Base-by-base conservation (phyloP, 2,329 filamentous ascomycete genomes). In the Talaromyces funiculosus region DNA sequence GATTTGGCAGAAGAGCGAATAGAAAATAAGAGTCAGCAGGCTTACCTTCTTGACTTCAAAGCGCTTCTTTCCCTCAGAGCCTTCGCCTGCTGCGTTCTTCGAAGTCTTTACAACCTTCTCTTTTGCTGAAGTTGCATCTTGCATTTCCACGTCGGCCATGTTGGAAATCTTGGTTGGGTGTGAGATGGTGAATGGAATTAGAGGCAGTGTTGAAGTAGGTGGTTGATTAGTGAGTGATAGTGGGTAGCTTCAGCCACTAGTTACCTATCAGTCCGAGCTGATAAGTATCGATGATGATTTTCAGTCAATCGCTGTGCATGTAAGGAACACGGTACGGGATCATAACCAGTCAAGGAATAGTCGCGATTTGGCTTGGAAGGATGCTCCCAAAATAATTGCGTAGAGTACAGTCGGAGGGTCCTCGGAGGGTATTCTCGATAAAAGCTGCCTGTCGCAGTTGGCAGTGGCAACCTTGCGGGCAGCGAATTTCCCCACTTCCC, bases 111-210 rank as follows among this genome's bases (percentile, higher is more conserved):
- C 78, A 18, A 77, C 56, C 33, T 59, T 57, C 38, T 57, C 59
- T 35, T 56, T 59, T 47, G 77, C 75, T 40, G 82, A 76, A 35
- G 86, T 85, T 51, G 89, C 92, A 76, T 97, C 94, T 59, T 90
- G 89, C 94, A 97, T 97, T 71, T 97, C 92, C 55, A 97, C 88
- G 78, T 99, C 94, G 62, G 92, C 90, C 94, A 97, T 97, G 64
- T 47, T 75, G 68, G 22, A 24, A 2, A 16, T 35, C 38, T 29
- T 54, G 33, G 18, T 26, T 40, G 24, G 35, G 12, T 40, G 12
- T 40, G 6, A 40, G 33, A 12, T 18, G 35, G 14, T 26, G 4
- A n/a, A 38, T 6, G 16, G 51, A n/a, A 26, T 37, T 35, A 35
- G 35, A 38, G 35, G 49, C 49, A 29, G 31, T 37, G 49, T 20